Base-by-base conservation (phyloP, 2,329 filamentous ascomycete species). In the Aspergillus sp. region DNA sequence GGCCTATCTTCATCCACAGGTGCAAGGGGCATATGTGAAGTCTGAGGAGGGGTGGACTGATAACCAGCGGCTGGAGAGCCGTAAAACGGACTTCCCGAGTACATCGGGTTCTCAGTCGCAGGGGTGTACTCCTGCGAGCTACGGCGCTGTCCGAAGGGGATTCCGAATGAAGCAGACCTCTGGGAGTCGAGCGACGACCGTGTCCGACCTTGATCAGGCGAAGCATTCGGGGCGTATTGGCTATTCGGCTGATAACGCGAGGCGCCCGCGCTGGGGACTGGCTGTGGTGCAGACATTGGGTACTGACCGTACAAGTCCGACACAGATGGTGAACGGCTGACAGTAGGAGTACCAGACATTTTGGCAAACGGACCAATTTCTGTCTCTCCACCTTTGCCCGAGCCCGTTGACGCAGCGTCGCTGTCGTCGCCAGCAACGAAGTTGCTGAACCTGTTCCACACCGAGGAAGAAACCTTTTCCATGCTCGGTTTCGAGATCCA, bases 401-500 rank as follows among this genome's bases (percentile, higher is more conserved):
- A 80, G 8, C 80, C 84, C 53, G 82, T 82, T 0, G 83, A 85
- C 9, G 80, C 80, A 34, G 81, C 80, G 51, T 91, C 89, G 52
- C 85, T 85, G 54, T 98, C 93, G 58, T 97, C 93, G 13, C 95
- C 96, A 51, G 90, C 87, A 59, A 99, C 92, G 69, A 99, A 99
- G 68, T 92, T 97, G 76, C 93, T 98, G 76, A 99, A 97, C 58
- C 89, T 91, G 62, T 87, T 92, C 84, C 91, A 93, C 71, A 98
- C 86, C 34, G 89, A 91, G 60, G 89, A 92, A 2, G 93, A 95
- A 0, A 98, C 91, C 75, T 96, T 96, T 74, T 96, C 93, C 84
- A 98, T 96, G 73, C 87, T 97, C 6, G 93, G 92, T 73, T 95
- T 96, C 1, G 91, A 89, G 52, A 99, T 95, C 91, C 93, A 96